phyloP scores from a whole-genome alignment of 208 protist species.

The Leishmania tarentolae region DNA sequence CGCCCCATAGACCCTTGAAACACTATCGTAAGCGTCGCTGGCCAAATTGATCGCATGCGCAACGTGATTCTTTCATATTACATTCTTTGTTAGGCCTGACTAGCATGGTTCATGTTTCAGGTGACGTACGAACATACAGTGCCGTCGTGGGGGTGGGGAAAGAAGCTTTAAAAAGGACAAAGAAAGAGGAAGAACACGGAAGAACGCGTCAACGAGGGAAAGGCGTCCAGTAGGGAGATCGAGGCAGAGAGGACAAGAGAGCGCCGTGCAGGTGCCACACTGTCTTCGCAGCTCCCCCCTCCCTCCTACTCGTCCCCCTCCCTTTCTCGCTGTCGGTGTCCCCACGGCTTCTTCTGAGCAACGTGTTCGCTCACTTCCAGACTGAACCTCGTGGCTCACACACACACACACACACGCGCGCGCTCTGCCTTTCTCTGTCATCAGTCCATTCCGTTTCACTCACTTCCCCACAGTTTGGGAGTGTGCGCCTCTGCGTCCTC shows the following conservation, averaged over 20 bases:
- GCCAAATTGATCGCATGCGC: not conserved
- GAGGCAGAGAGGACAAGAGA: not conserved
- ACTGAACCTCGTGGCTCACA: too few relatives aligned
- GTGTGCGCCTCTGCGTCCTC: not conserved
- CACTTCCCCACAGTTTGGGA: not conserved
- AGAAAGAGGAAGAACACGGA: conserved; percentile 8
- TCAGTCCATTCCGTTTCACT: not conserved
- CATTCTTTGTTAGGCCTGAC: conserved; percentile 1
- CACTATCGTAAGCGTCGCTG: not conserved
- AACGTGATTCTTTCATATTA: not conserved
- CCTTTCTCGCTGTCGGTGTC: not conserved
- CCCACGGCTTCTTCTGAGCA: not conserved
- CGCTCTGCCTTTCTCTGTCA: not conserved
- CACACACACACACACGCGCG: too few relatives aligned
- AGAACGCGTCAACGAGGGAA: conserved; percentile 6
- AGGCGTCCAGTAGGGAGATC: not conserved
- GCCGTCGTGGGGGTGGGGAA: not conserved
- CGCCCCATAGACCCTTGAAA: not conserved
- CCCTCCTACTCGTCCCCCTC: not conserved
- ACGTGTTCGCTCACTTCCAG: not conserved
- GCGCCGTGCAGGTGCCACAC: not conserved
- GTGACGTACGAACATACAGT: not conserved
- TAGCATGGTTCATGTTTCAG: not conserved
- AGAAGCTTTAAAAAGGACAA: conserved; percentile 18
- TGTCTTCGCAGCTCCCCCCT: too few relatives aligned